Evolutionary conservation across 2,329 filamentous ascomycete species (phyloP).

Genomic region (Cladophialophora psammophila): DNA sequence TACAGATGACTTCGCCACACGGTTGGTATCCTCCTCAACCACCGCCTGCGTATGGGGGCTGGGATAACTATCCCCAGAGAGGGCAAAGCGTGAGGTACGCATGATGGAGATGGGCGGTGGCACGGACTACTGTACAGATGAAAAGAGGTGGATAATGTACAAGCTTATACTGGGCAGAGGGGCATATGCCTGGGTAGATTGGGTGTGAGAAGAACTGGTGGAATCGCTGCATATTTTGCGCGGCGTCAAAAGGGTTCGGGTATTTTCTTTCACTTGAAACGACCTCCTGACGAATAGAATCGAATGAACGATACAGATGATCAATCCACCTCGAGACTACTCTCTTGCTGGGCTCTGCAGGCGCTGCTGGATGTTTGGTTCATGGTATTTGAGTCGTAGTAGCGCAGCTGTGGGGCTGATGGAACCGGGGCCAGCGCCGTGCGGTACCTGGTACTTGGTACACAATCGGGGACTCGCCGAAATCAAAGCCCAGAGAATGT

Average conservation of each 20-base stretch:
- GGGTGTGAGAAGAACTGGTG: not conserved
- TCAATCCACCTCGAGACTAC: not conserved
- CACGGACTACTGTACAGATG: not conserved
- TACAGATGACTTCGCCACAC: conserved; percentile 23
- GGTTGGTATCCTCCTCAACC: conserved; percentile 38
- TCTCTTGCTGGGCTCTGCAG: not conserved
- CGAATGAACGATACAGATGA: not conserved
- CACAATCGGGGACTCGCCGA: not conserved
- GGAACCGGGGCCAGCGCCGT: not conserved
- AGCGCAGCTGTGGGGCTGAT: not conserved
- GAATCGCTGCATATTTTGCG: conserved; percentile 19
- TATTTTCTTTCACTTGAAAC: conserved; percentile 7
- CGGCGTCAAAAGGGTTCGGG: conserved; percentile 17
- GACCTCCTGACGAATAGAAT: conserved; percentile 16
- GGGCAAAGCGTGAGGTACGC: conserved; percentile 38
- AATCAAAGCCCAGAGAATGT: not conserved
- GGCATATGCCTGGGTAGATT: conserved; percentile 12
- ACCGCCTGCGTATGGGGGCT: conserved; percentile 32
- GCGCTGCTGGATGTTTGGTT: not conserved
- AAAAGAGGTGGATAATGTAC: conserved; percentile 3
- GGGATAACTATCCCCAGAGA: conserved; percentile 15
- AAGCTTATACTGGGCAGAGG: not conserved
- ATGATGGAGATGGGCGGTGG: conserved; percentile 5
- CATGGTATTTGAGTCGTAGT: not conserved
- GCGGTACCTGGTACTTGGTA: not conserved